Conservation (phyloP, 768 basidiomycete species). For the Roridomyces roridus region DNA sequence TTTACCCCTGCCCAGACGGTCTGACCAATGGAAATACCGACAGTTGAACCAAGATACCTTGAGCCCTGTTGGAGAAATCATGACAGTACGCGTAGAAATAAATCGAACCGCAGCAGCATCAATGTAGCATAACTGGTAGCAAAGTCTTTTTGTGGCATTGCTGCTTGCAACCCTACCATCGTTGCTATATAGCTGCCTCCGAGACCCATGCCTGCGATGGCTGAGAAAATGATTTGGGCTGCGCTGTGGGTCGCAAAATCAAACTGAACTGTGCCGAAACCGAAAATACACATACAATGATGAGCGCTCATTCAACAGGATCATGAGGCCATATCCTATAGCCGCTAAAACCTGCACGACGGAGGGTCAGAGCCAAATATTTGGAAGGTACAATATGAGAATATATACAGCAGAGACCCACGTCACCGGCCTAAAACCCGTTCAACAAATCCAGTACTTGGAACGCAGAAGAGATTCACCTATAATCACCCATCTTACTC, state of each 20-base stretch:
- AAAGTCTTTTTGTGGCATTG: constrained; percentile 89
- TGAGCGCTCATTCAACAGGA: constrained; percentile 63
- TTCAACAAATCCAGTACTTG: background rate
- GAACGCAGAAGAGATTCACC: constrained; percentile 28
- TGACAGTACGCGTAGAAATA: no score
- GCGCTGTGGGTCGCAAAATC: constrained; percentile 47
- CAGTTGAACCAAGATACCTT: constrained; percentile 27
- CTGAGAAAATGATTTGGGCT: constrained; percentile 64
- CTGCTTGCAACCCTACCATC: constrained; percentile 73
- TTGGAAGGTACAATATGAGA: background rate
- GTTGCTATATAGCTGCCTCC: constrained; percentile 77
- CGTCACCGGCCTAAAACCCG: constrained; percentile 43
- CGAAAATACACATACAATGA: constrained; percentile 48
- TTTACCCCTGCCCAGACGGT: background rate
- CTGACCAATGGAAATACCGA: background rate
- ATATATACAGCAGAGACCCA: constrained; percentile 55
- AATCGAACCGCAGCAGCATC: constrained; percentile 54
- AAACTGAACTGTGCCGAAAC: background rate
- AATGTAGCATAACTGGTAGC: constrained; percentile 79
- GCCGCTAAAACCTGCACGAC: constrained; percentile 50
- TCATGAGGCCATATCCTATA: constrained; percentile 78
- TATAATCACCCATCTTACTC: constrained; percentile 62
- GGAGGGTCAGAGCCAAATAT: background rate
- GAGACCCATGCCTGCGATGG: constrained; percentile 68
- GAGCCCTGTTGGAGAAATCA: no score